Evolutionary conservation across 2,329 filamentous ascomycete species (phyloP).

Genomic region (Fusarium sp.): DNA sequence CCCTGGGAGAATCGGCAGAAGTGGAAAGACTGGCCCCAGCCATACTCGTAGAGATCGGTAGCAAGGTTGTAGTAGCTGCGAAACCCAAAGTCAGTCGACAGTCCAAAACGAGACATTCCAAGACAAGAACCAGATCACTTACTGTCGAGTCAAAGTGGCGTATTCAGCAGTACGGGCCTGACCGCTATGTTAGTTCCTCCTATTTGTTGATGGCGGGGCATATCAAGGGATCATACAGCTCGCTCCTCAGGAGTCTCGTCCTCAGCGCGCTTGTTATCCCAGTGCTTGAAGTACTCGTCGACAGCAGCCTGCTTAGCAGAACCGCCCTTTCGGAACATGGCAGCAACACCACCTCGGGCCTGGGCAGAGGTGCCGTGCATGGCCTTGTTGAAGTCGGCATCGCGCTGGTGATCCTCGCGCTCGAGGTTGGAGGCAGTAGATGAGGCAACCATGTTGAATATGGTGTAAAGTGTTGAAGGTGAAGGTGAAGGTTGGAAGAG

Average conservation of each 20-base stretch:
- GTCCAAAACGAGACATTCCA: neutral
- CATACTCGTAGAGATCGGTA: constrained; percentile 97
- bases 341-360: constrained; percentile 76
- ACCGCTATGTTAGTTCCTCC: constrained; percentile 30
- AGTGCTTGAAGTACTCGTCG: constrained; percentile 96
- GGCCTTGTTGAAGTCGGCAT: constrained; percentile 90
- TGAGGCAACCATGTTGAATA: constrained; percentile 56
- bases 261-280: constrained; percentile 83
- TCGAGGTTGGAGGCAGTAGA: constrained; percentile 67
- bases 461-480: constrained; percentile 26
- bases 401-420: constrained; percentile 82
- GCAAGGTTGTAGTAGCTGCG: constrained; percentile 92
- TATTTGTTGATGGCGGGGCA: constrained; percentile 27
- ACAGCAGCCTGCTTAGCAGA: constrained; percentile 81
- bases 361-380: constrained; percentile 80
- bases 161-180: constrained; percentile 87
- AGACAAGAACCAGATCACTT: constrained; percentile 50
- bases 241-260: constrained; percentile 86
- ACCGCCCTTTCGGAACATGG: constrained; percentile 85
- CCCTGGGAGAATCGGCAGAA: constrained; percentile 92
- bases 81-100: constrained; percentile 29
- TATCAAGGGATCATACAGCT: constrained; percentile 64
- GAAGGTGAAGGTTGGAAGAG: constrained; percentile 5
- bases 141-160: constrained; percentile 92
- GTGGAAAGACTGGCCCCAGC: constrained; percentile 96